These are phyloP conservation scores for Secale cereale DNA, from an alignment of 176 grass and related monocot genomes.

Conservation along the genomic window DNA sequence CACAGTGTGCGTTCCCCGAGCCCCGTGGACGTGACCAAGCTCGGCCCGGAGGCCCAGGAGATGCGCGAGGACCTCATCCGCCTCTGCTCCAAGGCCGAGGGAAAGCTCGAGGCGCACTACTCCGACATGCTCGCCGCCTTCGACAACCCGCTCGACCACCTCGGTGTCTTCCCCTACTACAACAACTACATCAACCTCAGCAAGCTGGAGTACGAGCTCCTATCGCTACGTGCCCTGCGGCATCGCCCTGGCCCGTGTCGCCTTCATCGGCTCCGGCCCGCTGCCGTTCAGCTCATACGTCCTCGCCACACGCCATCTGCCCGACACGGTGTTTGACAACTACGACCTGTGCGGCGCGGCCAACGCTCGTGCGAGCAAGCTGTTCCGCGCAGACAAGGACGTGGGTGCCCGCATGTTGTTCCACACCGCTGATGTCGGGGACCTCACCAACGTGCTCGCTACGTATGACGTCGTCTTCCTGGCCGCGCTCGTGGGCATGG, in stretches of 20 bases:
- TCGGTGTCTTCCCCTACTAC: conserved; percentile 11
- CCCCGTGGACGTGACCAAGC: conserved; percentile 55
- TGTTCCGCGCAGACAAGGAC: neutral
- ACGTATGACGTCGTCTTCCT: neutral
- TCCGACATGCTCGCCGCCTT: conserved; percentile 50
- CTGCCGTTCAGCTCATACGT: neutral
- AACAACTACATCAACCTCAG: conserved; percentile 3
- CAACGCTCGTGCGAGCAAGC: neutral
- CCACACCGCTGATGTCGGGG: neutral
- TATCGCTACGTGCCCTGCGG: neutral
- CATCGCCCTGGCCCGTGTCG: neutral
- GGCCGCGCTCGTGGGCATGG: conserved; percentile 11
- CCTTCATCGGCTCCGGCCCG: neutral
- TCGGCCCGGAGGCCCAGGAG: conserved; percentile 29
- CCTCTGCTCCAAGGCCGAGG: conserved; percentile 64
- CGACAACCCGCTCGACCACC: conserved; percentile 70
- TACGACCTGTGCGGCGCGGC: neutral
- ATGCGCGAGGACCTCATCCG: conserved; percentile 56
- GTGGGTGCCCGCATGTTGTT: neutral
- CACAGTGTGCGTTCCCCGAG: conserved; percentile 49
- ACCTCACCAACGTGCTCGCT: neutral
- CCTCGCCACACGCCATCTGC: neutral
- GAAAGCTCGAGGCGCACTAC: conserved; percentile 65
- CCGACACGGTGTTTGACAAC: neutral
- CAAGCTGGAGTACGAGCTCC: neutral